These are phyloP conservation scores for Lepidium aucheri DNA, from an alignment of 345 rosid species.

Conservation along the genomic window DNA sequence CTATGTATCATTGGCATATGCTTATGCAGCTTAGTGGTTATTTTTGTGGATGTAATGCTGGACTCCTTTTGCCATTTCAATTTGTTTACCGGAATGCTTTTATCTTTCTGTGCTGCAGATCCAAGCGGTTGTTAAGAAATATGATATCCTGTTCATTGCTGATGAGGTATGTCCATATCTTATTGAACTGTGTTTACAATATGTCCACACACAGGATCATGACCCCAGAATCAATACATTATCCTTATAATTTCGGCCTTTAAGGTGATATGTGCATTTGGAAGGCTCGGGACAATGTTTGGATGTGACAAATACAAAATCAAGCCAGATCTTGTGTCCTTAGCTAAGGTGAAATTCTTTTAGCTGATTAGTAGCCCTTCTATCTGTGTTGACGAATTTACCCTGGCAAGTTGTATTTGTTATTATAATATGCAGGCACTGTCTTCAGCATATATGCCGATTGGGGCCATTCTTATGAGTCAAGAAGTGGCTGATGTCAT, in stretches of 20 bases:
- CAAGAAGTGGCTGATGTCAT: slow-evolving; percentile 83
- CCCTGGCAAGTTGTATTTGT: neutral
- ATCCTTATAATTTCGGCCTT: slow-evolving; percentile 1
- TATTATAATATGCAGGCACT: slow-evolving; percentile 46
- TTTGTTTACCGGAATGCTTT: neutral
- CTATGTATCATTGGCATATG: neutral
- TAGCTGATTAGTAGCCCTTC: neutral
- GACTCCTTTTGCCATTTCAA: neutral
- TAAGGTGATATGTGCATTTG: slow-evolving; percentile 96
- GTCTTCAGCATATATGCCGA: slow-evolving; percentile 91
- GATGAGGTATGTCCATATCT: slow-evolving; percentile 59
- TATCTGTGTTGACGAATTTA: neutral
- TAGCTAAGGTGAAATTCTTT: slow-evolving; percentile 67
- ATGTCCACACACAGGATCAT: neutral
- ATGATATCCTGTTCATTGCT: slow-evolving; percentile 81
- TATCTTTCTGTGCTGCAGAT: slow-evolving; percentile 38
- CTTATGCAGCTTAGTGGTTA: neutral
- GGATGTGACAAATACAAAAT: slow-evolving; percentile 89
- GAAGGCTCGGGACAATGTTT: slow-evolving; percentile 93
- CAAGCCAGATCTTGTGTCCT: slow-evolving; percentile 81
- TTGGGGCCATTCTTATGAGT: slow-evolving; percentile 83
- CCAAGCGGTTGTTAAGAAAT: slow-evolving; percentile 87
- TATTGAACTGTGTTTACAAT: neutral
- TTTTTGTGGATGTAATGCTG: neutral
- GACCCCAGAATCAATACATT: neutral